Evolutionary conservation across 78 protist species (phyloP).

Genomic region (Dictyostelium brefeldianum): DNA sequence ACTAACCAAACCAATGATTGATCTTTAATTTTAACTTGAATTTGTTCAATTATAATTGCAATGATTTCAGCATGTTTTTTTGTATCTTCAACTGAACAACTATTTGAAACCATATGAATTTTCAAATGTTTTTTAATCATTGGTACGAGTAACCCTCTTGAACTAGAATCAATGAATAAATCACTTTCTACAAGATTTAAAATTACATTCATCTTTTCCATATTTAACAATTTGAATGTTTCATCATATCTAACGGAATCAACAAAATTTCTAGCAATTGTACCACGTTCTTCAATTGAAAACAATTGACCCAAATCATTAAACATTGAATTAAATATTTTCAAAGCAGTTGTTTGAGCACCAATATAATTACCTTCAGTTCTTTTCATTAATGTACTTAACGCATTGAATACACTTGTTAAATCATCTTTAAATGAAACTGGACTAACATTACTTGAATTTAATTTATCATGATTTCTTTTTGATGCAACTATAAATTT

Average conservation of each 20-base stretch:
- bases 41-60: constrained; percentile 39
- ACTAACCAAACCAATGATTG: constrained; percentile 31
- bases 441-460: too few species aligned
- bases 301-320: constrained; percentile 66
- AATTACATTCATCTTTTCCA: constrained; percentile 76
- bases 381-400: constrained; percentile 37
- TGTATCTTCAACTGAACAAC: constrained; percentile 27
- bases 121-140: constrained; percentile 44
- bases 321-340: constrained; percentile 53
- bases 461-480: constrained; percentile 28
- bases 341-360: constrained; percentile 69
- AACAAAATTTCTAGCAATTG: constrained; percentile 44
- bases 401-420: constrained; percentile 47
- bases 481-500: constrained; percentile 63
- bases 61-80: constrained; percentile 68
- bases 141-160: neutral
- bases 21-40: constrained; percentile 58
- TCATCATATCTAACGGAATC: constrained; percentile 71
- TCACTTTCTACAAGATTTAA: constrained; percentile 40
- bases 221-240: constrained; percentile 12
- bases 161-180: constrained; percentile 20
- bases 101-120: constrained; percentile 23
- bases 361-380: constrained; percentile 71
- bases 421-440: constrained; percentile 68
- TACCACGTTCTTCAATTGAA: constrained; percentile 50